Base-by-base conservation (phyloP, 2,329 filamentous ascomycete genomes). In the Tolypocladium pustulatum region DNA sequence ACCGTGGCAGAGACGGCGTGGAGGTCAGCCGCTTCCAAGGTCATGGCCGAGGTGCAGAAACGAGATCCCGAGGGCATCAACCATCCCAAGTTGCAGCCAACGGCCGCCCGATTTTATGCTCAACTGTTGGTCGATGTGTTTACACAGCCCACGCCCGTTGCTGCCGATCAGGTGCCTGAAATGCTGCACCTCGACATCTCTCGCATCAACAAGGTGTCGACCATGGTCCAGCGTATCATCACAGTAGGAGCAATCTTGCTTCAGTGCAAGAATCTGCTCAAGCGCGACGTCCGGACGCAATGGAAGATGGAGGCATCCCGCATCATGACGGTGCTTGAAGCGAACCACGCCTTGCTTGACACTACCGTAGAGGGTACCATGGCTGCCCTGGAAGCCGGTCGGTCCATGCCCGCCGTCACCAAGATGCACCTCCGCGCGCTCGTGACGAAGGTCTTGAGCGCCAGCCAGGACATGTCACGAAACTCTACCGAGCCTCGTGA, bases 231-330 rank as follows among this genome's bases (percentile, higher is more conserved):
- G 53, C 81, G 84, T 52, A 86, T 93, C 65, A 82, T 89, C 27
- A 88, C 88, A 1, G 82, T 88, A 4, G 88, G 87, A 1, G 87
- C 89, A 0, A 87, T 93, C 54, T 76, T 92, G 34, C 75, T 93
- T 17, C 90, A 91, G 56, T 88, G 87, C 71, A 94, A 94, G 76
- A 93, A 91, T 65, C 77, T 93, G 9, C 80, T 94, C 37, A 92
- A 91, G 73, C 84, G 90, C 20, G 89, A 93, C 67, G 88, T 91
- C 4, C 84, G 90, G 52, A 82, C 82, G 15, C 84, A 87, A 25
- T 94, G 90, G 90, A 90, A 87, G 71, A 82, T 78, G 30, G 87
- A 92, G 71, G 87, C 88, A 0, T 76, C 78, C 3, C 84, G 89
- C n/a, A 83, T 92, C 63, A 83, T 88, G 76, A 75, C 82, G 1